phyloP scores from a whole-genome alignment of 208 protist species.

The Trypanosoma boissoni region DNA sequence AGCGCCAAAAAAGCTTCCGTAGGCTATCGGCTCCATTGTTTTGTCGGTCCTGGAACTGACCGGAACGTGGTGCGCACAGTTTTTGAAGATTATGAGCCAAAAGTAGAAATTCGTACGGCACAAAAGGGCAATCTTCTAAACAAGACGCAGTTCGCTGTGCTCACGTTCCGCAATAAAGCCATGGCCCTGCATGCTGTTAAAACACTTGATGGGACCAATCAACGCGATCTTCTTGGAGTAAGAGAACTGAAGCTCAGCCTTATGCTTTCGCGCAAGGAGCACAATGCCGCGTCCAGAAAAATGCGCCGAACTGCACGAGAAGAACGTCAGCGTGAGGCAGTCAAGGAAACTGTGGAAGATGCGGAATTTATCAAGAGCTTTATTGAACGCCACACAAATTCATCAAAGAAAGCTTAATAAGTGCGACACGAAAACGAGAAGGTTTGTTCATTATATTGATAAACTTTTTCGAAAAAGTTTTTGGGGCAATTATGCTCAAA shows the following conservation, averaged over 20 bases:
- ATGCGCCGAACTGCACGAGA: constrained; percentile 39
- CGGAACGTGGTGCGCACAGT: constrained; percentile 77
- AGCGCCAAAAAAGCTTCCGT: constrained; percentile 16
- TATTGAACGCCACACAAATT: constrained; percentile 35
- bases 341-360: constrained; percentile 49
- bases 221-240: constrained; percentile 74
- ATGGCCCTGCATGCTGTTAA: constrained; percentile 81
- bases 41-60: constrained; percentile 86
- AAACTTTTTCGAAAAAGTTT: too few species aligned
- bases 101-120: constrained; percentile 67
- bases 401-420: background rate
- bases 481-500: too few species aligned
- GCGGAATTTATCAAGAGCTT: constrained; percentile 66
- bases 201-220: constrained; percentile 73
- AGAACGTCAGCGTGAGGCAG: constrained; percentile 19
- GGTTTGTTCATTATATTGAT: too few species aligned
- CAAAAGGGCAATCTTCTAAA: constrained; percentile 89
- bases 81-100: constrained; percentile 85
- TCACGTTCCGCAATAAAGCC: constrained; percentile 89
- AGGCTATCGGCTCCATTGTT: constrained; percentile 83
- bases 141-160: constrained; percentile 85
- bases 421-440: background rate
- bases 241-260: constrained; percentile 66
- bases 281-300: constrained; percentile 51
- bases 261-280: constrained; percentile 79